Conservation (phyloP, 352 stramenopile species). For the Sclerospora graminicola region DNA sequence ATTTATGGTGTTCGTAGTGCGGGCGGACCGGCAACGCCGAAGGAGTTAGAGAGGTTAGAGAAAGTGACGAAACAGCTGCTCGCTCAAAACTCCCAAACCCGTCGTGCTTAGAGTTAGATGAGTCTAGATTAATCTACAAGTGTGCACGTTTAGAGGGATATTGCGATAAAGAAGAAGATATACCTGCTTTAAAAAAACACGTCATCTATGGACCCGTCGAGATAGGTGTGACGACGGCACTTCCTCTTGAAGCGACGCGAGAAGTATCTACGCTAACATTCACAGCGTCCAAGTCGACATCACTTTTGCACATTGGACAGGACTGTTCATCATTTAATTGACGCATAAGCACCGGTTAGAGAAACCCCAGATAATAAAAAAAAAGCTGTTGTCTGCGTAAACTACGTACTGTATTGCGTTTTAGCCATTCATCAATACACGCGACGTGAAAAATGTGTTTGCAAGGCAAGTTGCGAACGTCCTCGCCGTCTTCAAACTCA, state of each 20-base stretch:
- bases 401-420: constrained; percentile 67
- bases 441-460: no score
- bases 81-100: constrained; percentile 28
- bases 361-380: no score
- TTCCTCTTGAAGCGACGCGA: constrained; percentile 2
- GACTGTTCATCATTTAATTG: constrained; percentile 15
- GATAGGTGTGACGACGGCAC: constrained; percentile 37
- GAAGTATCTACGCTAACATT: constrained; percentile 26
- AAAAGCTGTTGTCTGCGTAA: no score
- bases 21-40: constrained; percentile 43
- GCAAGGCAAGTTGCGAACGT: no score
- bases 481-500: no score
- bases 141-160: no score
- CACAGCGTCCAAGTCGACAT: constrained; percentile 47
- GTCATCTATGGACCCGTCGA: constrained; percentile 2
- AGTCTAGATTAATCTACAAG: no score
- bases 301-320: constrained; percentile 80
- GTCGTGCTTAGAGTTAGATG: constrained; percentile 8
- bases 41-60: constrained; percentile 48
- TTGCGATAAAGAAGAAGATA: neutral
- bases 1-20: constrained; percentile 31
- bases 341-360: no score
- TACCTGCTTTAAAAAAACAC: no score
- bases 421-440: no score
- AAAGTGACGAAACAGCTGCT: constrained; percentile 53